Conservation (phyloP, 306 rosid genomes). For the Acacia crassicarpa region DNA sequence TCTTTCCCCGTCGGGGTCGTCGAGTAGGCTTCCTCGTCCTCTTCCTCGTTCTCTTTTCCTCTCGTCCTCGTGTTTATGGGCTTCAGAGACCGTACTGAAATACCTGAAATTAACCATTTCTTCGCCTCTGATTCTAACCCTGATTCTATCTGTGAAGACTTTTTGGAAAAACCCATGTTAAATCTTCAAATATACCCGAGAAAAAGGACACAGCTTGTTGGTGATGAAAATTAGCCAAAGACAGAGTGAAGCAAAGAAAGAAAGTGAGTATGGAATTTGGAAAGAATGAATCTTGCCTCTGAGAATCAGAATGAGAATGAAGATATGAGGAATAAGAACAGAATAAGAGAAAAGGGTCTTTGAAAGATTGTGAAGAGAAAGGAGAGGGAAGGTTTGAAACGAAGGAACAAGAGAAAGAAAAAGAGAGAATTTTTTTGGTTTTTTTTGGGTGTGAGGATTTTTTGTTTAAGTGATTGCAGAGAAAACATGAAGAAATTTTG, state of each 20-base stretch:
- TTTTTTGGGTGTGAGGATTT: background rate
- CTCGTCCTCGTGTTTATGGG: conserved; percentile 63
- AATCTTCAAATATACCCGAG: background rate
- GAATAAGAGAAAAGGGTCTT: conserved; percentile 72
- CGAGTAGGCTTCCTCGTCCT: conserved; percentile 44
- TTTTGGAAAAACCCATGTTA: conserved; percentile 84
- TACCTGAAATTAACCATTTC: conserved; percentile 81
- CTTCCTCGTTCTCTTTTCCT: conserved; percentile 36
- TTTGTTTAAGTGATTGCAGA: conserved; percentile 17
- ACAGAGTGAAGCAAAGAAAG: background rate
- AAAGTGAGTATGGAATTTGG: conserved; percentile 30
- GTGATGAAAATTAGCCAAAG: background rate
- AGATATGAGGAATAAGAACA: conserved; percentile 55
- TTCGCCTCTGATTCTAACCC: conserved; percentile 65
- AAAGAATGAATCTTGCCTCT: conserved; percentile 33
- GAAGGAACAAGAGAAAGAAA: conserved; percentile 21
- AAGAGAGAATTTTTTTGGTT: conserved; percentile 9
- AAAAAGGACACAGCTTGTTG: background rate
- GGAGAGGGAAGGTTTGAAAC: conserved; percentile 33
- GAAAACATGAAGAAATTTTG: conserved; percentile 41
- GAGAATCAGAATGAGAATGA: conserved; percentile 32
- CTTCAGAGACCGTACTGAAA: conserved; percentile 62
- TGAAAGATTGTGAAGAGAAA: conserved; percentile 31
- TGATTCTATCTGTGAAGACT: conserved; percentile 56
- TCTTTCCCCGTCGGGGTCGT: conserved; percentile 87